Evolutionary conservation across 345 rosid species (phyloP), one percentile per base, ranked within the genome.

Genomic region (Dovyalis caffra): DNA sequence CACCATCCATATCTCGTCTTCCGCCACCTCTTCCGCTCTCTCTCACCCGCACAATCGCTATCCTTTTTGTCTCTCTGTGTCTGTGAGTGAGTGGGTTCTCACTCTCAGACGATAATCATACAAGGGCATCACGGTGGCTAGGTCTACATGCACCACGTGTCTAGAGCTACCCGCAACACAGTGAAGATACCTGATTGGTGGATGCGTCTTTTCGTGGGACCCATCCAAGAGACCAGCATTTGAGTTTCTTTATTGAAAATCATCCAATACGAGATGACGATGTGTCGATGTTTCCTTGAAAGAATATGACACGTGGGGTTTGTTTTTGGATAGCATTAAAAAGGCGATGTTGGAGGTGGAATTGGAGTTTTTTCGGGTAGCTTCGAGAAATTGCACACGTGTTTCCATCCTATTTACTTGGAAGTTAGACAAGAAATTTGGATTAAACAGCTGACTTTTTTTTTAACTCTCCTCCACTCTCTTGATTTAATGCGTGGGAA

Each of bases 121-220:
- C 11, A 63, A 33, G 45, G 16, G 69, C 56, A 40, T 26, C 68
- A 29, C 65, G 64, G 77, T 66, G 72, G 73, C 69, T 66, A 64
- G 75, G 74, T 69, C 66, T 65, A 69, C 69, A 64, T 12, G 35
- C 21, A 75, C 71, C 92, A 87, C 92, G 88, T 89, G 92, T 84
- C 82, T 80, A 78, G 79, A 80, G 78, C 84, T 73, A 77, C 61
- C 23, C 38, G 56, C 21, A 38, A 23, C 53, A 69, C 66, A 70
- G 28, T 64, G 34, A 45, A 60, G 28, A 26, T 40, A 60, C 26
- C 18, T 43, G 58, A 79, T 82, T 82, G 81, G 81, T 34, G 31
- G 49, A 73, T 66, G 23, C 63, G n/a, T 82, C 81, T 21, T 31
- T 26, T 33, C 38, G 25, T 43, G 69, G 88, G 81, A 6, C 81